A percentile compares a stretch with the other conserved stretches of the same genome.
Evolutionary conservation across 768 basidiomycete species (phyloP).

Genomic region (Tulasnella sp.): DNA sequence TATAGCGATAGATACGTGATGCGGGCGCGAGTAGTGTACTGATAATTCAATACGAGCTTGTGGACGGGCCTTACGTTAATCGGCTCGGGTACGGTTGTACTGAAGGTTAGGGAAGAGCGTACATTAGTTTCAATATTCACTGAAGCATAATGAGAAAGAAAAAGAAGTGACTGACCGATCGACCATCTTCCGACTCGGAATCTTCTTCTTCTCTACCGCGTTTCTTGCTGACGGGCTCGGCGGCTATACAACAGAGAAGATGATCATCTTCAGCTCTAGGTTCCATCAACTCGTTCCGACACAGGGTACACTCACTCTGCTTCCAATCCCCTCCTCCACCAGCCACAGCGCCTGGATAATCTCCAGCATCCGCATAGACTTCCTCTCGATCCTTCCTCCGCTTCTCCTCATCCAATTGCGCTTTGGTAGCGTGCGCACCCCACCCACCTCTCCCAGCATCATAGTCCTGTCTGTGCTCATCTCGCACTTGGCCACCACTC

Average conservation of each 20-base stretch:
- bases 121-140: neutral
- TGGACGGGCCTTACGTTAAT: constrained; percentile 18
- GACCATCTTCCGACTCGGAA: constrained; percentile 19
- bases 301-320: constrained; percentile 23
- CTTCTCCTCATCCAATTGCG: constrained; percentile 60
- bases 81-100: constrained; percentile 23
- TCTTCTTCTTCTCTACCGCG: constrained; percentile 23
- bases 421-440: constrained; percentile 57
- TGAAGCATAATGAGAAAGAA: neutral
- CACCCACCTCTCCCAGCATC: constrained; percentile 92
- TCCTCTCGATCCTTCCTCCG: constrained; percentile 75
- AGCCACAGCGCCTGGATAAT: constrained; percentile 70
- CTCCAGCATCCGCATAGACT: constrained; percentile 70
- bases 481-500: constrained; percentile 89
- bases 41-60: constrained; percentile 17
- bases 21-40: constrained; percentile 43
- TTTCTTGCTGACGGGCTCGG: constrained; percentile 18
- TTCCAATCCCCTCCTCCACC: constrained; percentile 83
- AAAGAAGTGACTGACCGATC: constrained; percentile 9
- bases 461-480: constrained; percentile 95
- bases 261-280: neutral
- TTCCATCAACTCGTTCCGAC: neutral
- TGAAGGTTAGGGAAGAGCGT: no score
- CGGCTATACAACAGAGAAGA: constrained; percentile 1
- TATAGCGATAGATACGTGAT: constrained; percentile 34